Base-by-base conservation (phyloP, 345 rosid species). In the Jatropha curcas region DNA sequence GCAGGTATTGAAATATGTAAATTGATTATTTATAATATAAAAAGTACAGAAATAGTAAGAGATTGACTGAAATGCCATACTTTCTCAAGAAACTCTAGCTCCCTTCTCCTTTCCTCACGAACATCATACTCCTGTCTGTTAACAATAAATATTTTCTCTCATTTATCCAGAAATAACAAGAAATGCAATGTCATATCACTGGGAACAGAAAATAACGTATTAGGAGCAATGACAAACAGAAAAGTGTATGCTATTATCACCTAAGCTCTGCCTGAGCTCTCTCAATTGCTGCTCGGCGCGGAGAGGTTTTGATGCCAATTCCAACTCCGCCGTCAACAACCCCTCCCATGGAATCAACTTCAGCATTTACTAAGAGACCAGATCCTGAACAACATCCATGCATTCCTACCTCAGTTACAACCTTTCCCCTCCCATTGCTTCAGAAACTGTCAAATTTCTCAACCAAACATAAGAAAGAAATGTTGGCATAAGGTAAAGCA, bases 271-370 rank as follows among this genome's bases (percentile, higher is more conserved):
- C 88, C 81, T 93, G 98, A 83, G 97, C 99, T 86, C 87, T 93
- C 80, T 91, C 99, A 79, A 96, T 89, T 78, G 97, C 96, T 68
- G 88, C 90, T 84, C 83, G 88, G 74, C 84, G 83, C 10, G 93
- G 98, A 85, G 99, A 96, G 86, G 95, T 81, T 86, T 91, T 90
- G 77, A 90, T 80, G 75, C 91, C 92, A 83, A 83, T 81, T 81
- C 91, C 97, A 84, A 82, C 91, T 87, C 97, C 94, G 53, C 97
- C 87, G 70, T 96, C 97, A 63, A 91, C 90, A 90, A 90, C 90
- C 84, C 98, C 99, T 82, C 98, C 98, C 99, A 96, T 96, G 88
- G 96, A 93, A 87, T 91, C 98, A 86, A 89, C 92, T 86, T 96
- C 99, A 85, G 99, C 97, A 93, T 91, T 88, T 93, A 93, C 90